These are phyloP conservation scores for Cladosporium austrohemisphaericum DNA, from an alignment of 2,329 filamentous ascomycete species.

Conservation along the genomic window DNA sequence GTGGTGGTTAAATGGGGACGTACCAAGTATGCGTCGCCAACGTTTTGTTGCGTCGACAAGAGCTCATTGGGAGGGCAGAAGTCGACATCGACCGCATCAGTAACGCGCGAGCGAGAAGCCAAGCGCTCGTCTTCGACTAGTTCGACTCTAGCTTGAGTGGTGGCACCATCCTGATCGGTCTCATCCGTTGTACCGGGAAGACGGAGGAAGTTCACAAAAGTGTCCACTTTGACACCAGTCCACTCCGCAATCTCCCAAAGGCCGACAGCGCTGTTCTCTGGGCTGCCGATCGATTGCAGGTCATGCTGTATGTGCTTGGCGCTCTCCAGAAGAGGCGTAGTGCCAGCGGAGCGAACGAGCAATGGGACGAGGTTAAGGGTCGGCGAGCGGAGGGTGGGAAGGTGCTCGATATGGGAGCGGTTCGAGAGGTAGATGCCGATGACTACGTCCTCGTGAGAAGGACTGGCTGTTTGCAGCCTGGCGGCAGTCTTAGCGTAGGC, in stretches of 20 bases:
- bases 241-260: constrained; percentile 70
- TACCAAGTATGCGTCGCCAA: constrained; percentile 17
- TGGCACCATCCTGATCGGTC: constrained; percentile 16
- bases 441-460: constrained; percentile 46
- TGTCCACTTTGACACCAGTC: constrained; percentile 68
- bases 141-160: constrained; percentile 24
- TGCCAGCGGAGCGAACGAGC: constrained; percentile 44
- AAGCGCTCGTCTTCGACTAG: constrained; percentile 19
- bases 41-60: neutral
- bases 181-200: constrained; percentile 42
- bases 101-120: constrained; percentile 7
- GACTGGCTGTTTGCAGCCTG: neutral
- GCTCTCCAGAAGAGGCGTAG: constrained; percentile 41
- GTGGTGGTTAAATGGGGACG: neutral
- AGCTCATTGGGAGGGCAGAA: neutral
- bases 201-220: constrained; percentile 77
- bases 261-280: constrained; percentile 55
- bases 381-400: constrained; percentile 57
- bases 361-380: constrained; percentile 79
- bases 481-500: constrained; percentile 37
- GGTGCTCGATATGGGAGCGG: constrained; percentile 53
- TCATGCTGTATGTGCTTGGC: constrained; percentile 66
- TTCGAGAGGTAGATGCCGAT: constrained; percentile 85
- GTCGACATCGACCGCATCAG: neutral
- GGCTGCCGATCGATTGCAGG: constrained; percentile 57